These are phyloP conservation scores for Calonectria multiphialidica DNA, from an alignment of 2,329 filamentous ascomycete genomes.

Conservation along the genomic window DNA sequence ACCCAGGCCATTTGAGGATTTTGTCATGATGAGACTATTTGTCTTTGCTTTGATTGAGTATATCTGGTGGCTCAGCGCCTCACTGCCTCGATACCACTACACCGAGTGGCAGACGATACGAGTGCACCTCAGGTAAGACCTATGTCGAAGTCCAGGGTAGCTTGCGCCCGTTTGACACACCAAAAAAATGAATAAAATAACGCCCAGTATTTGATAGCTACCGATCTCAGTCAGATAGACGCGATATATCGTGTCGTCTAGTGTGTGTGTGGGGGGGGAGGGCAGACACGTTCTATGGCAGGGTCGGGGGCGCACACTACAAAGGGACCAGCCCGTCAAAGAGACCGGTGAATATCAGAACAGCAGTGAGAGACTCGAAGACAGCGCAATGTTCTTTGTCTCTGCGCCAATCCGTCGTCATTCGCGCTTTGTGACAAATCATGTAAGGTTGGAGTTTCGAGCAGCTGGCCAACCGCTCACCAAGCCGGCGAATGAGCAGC, in stretches of 20 bases:
- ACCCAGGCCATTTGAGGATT: conserved; percentile 31
- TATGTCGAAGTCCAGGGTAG: background rate
- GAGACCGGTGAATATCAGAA: background rate
- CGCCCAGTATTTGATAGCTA: background rate
- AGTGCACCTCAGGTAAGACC: background rate
- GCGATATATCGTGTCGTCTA: background rate
- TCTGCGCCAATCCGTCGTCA: background rate
- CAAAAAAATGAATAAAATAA: background rate
- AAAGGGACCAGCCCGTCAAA: conserved; percentile 15
- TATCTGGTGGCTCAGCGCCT: background rate
- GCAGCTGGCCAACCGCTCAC: background rate
- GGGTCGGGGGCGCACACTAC: background rate
- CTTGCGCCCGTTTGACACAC: background rate
- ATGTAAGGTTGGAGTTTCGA: background rate
- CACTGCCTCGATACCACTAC: background rate
- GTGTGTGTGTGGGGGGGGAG: background rate
- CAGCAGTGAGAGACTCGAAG: background rate
- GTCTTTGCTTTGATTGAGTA: background rate
- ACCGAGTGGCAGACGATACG: background rate
- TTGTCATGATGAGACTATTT: conserved; percentile 28
- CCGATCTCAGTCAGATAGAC: background rate
- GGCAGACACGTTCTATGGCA: background rate
- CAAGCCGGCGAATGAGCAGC: background rate
- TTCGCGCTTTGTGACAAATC: background rate
- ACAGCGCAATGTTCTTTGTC: background rate